Base-by-base conservation (phyloP, 805 yeast genomes). In the Ogataea dorogensis region DNA sequence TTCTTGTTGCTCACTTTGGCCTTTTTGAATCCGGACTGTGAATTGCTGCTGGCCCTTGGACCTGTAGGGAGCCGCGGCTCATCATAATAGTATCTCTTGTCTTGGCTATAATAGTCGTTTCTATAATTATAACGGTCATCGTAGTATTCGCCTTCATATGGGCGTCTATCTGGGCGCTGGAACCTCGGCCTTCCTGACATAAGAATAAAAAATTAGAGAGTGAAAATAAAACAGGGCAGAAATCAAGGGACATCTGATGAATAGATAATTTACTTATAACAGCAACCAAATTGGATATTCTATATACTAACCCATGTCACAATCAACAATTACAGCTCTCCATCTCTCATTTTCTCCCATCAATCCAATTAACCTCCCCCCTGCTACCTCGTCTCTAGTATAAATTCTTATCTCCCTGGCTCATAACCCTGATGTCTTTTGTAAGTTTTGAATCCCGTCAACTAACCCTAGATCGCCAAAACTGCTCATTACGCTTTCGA, bases 401-500 rank as follows among this genome's bases (percentile, higher is more conserved):
- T n/a, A n/a, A n/a, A n/a, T 24, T 31, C 35, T 31, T 25, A 24
- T 24, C 33, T 30, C 16, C 20, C 28, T 17, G 26, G 34, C 34
- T 31, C 31, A 28, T 34, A 34, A 27, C 38, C 32, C 20, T 17
- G 28, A 41, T 41, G 45, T 19, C 48, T 22, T 16, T 41, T 10
- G 42, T 44, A 34, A 34, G 45, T 42, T 11, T 18, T 9, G 17
- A 17, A 18, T 15, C 14, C n/a, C n/a, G 10, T 17, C 18, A 17
- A 14, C 34, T 22, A 32, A 28, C 43, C 9, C 21, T 24, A 55
- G 60, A n/a, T 54, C 7, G 43, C 80, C 3, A 83, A 73, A 68
- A 54, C 71, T 3, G 46, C 75, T 29, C 91, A 83, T 56, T 40
- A 69, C 26, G 66, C 80, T 3, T 56, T 75, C 14, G 93, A 84